phyloP scores from a whole-genome alignment of 805 yeast species.

The Zygosaccharomyces kombuchaensis region DNA sequence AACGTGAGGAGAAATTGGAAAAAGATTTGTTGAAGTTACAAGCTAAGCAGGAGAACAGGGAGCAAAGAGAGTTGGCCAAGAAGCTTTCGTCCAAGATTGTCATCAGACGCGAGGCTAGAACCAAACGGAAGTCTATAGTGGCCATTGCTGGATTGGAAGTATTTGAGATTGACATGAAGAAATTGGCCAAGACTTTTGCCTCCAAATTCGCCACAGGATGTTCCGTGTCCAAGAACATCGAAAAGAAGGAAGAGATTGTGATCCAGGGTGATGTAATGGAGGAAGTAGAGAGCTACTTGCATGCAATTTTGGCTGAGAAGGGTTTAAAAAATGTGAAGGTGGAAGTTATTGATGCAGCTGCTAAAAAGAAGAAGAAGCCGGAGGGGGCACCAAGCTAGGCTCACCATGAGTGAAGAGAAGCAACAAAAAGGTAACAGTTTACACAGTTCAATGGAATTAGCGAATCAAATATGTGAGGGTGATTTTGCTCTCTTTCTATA shows the following conservation, averaged over 20 bases:
- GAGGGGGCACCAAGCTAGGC: slow-evolving; percentile 10
- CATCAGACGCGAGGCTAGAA: slow-evolving; percentile 84
- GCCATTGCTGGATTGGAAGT: slow-evolving; percentile 86
- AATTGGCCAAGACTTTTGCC: slow-evolving; percentile 86
- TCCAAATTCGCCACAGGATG: slow-evolving; percentile 96
- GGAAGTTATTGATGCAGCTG: slow-evolving; percentile 81
- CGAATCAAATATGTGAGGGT: background rate
- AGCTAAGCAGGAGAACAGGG: slow-evolving; percentile 78
- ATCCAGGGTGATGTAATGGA: slow-evolving; percentile 95
- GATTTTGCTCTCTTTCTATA: too few species aligned
- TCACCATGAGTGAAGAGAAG: background rate
- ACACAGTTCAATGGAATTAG: background rate
- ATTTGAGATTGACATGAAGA: slow-evolving; percentile 83
- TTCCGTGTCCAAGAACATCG: slow-evolving; percentile 82
- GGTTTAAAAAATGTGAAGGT: slow-evolving; percentile 82
- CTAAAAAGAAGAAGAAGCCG: slow-evolving; percentile 51
- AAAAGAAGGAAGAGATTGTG: slow-evolving; percentile 85
- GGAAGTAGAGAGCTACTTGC: slow-evolving; percentile 76
- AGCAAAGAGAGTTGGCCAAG: slow-evolving; percentile 76
- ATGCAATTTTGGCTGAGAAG: slow-evolving; percentile 67
- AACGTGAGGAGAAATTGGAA: slow-evolving; percentile 76
- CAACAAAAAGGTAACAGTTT: background rate
- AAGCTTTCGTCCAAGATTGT: slow-evolving; percentile 74
- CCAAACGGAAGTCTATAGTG: slow-evolving; percentile 81
- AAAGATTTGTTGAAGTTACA: slow-evolving; percentile 81